Evolutionary conservation across 2,329 filamentous ascomycete genomes (phyloP).

Genomic region (Sclerotinia sclerotiorum): DNA sequence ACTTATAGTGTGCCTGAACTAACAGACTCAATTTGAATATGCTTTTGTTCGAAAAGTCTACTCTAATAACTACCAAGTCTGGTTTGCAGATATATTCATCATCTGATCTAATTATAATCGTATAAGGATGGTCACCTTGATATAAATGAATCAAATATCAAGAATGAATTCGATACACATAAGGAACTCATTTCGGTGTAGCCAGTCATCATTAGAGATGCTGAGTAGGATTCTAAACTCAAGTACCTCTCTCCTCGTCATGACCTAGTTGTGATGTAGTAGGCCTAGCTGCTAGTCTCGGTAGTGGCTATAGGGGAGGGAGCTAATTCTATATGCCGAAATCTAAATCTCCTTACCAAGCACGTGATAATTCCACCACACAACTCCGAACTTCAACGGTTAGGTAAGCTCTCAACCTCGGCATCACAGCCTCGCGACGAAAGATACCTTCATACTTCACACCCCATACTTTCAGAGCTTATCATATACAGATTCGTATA

Average conservation of each 20-base stretch:
- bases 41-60: too few relatives aligned
- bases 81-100: not conserved
- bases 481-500: not conserved
- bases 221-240: not conserved
- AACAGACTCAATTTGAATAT: too few relatives aligned
- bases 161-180: not conserved
- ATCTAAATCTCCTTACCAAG: not conserved
- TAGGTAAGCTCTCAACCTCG: slow-evolving; percentile 13
- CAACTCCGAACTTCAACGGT: too few relatives aligned
- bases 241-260: not conserved
- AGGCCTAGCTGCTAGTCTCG: too few relatives aligned
- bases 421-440: slow-evolving; percentile 13
- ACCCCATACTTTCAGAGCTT: not conserved
- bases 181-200: not conserved
- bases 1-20: too few relatives aligned
- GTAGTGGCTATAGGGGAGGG: not conserved
- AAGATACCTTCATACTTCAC: not conserved
- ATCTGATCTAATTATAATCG: not conserved
- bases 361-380: not conserved
- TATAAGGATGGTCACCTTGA: too few relatives aligned
- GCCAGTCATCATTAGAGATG: not conserved
- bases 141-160: not conserved
- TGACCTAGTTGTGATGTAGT: not conserved
- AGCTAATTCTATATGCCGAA: too few relatives aligned
- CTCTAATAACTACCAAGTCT: not conserved